phyloP scores from a whole-genome alignment of 1,284 basidiomycete species.

The Sphaerobolus stellatus region DNA sequence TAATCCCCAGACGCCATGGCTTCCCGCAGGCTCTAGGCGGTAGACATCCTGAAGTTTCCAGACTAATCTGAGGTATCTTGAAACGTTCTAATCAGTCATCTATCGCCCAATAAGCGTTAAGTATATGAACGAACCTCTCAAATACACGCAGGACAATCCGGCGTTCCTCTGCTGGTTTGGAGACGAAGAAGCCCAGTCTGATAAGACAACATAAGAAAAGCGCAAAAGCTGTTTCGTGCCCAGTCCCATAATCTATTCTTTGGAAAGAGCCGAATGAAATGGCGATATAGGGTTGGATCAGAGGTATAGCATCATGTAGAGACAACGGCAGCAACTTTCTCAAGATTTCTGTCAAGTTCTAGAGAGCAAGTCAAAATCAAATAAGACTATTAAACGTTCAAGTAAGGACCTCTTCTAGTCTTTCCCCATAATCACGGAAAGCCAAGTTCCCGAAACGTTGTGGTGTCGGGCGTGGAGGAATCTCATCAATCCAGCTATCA shows the following conservation, averaged over 20 bases:
- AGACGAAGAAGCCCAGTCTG: constrained; percentile 61
- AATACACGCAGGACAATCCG: constrained; percentile 21
- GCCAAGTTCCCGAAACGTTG: constrained; percentile 96
- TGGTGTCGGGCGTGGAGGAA: constrained; percentile 74
- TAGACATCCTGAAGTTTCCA: constrained; percentile 90
- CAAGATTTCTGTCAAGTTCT: constrained; percentile 68
- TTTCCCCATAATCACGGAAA: constrained; percentile 84
- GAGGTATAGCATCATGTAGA: constrained; percentile 50
- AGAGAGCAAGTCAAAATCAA: constrained; percentile 10
- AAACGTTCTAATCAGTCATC: constrained; percentile 44
- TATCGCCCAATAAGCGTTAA: neutral
- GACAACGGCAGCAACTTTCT: constrained; percentile 46
- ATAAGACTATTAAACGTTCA: constrained; percentile 7
- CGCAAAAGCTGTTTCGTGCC: constrained; percentile 89
- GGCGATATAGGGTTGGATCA: constrained; percentile 74
- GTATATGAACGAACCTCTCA: constrained; percentile 9
- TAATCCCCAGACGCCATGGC: constrained; percentile 97
- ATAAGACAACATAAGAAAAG: constrained; percentile 73
- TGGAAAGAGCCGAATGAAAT: constrained; percentile 89
- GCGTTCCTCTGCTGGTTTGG: constrained; percentile 27
- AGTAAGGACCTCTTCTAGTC: constrained; percentile 69
- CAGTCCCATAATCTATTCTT: constrained; percentile 95
- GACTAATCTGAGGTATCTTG: constrained; percentile 78
- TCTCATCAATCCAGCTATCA: constrained; percentile 77
- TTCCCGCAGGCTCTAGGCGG: constrained; percentile 92